Evolutionary conservation across 73 alveolate genomes (phyloP).

Genomic region (Tetrahymena borealis): DNA sequence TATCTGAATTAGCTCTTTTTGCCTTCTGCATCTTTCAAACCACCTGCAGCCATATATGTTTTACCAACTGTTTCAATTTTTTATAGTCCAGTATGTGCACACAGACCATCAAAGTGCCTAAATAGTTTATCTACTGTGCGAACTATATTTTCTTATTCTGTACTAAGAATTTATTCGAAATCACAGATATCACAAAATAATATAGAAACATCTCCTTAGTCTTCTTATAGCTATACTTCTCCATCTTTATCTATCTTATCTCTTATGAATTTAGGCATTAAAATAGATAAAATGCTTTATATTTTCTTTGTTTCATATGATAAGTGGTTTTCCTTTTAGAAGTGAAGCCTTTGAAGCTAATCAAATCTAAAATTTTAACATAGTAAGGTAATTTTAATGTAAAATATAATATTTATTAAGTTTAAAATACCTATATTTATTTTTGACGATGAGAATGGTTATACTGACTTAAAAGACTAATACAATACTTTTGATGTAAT

Average conservation of each 20-base stretch:
- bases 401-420: not conserved
- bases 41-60: conserved; percentile 89
- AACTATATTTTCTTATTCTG: conserved; percentile 29
- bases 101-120: conserved; percentile 44
- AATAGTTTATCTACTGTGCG: conserved; percentile 23
- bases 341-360: not conserved
- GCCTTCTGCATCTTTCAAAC: conserved; percentile 55
- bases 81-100: conserved; percentile 33
- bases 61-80: conserved; percentile 84
- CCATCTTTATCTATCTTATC: conserved; percentile 45
- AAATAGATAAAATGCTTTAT: conserved; percentile 26
- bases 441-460: not conserved
- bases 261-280: conserved; percentile 44
- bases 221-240: conserved; percentile 14
- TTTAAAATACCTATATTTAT: not conserved
- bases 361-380: not conserved
- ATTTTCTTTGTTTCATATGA: conserved; percentile 28
- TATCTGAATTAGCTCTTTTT: conserved; percentile 12
- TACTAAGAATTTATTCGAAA: conserved; percentile 37
- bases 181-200: conserved; percentile 50
- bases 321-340: not conserved
- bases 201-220: conserved; percentile 41
- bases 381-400: not conserved
- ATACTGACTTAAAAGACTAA: not conserved
- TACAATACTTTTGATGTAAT: not conserved